A percentile compares a stretch with the other conserved stretches of the same genome.
These are phyloP conservation scores for Raffaelea albimanens DNA, from an alignment of 2,329 filamentous ascomycete genomes.

Conservation along the genomic window DNA sequence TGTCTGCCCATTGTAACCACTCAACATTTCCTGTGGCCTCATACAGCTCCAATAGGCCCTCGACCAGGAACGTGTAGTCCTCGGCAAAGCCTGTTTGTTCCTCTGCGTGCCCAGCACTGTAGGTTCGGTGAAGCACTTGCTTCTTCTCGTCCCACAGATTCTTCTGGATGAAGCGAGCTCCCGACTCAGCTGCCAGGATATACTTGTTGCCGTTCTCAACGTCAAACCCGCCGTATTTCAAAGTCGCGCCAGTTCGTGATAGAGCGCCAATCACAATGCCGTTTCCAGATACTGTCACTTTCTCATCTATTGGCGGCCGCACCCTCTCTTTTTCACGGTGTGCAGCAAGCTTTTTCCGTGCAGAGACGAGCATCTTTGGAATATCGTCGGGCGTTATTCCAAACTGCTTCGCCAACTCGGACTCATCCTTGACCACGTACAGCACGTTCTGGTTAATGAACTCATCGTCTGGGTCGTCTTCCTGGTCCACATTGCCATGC, in stretches of 20 bases:
- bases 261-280: slow-evolving; percentile 78
- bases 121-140: slow-evolving; percentile 63
- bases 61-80: slow-evolving; percentile 85
- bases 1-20: slow-evolving; percentile 72
- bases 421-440: slow-evolving; percentile 56
- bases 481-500: slow-evolving; percentile 75
- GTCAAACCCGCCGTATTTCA: slow-evolving; percentile 45
- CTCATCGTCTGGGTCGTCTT: slow-evolving; percentile 84
- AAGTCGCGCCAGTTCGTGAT: slow-evolving; percentile 60
- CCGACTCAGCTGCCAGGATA: slow-evolving; percentile 54
- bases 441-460: slow-evolving; percentile 91
- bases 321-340: slow-evolving; percentile 67
- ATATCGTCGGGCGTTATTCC: slow-evolving; percentile 62
- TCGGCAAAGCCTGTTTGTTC: slow-evolving; percentile 69
- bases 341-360: slow-evolving; percentile 57
- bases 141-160: slow-evolving; percentile 60
- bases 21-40: slow-evolving; percentile 65
- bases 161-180: slow-evolving; percentile 61
- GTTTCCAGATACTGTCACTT: slow-evolving; percentile 81
- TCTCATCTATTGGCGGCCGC: slow-evolving; percentile 73
- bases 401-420: slow-evolving; percentile 65
- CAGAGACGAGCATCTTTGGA: slow-evolving; percentile 54
- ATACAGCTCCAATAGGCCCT: slow-evolving; percentile 75
- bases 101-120: slow-evolving; percentile 54
- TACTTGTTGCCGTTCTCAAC: slow-evolving; percentile 50